Evolutionary conservation across 106 monocot genomes (phyloP).

Genomic region (Apostasia shenzhenica): DNA sequence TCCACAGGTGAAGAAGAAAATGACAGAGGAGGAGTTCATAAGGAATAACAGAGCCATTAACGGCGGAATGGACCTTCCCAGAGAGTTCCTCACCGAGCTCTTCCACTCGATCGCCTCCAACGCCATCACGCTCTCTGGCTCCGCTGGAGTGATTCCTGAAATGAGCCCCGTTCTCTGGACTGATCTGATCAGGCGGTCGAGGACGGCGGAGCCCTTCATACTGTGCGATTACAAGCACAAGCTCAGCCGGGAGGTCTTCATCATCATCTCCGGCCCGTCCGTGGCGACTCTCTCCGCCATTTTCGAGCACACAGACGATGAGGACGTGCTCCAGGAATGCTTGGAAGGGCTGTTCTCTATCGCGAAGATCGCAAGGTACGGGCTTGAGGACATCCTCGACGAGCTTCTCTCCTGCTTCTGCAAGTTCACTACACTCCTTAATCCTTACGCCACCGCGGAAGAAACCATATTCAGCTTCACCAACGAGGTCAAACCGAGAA

Average conservation of each 20-base stretch:
- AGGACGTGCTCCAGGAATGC: constrained; percentile 58
- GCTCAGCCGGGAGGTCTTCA: constrained; percentile 63
- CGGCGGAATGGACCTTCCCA: constrained; percentile 60
- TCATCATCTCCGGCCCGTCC: constrained; percentile 59
- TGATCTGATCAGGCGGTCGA: constrained; percentile 56
- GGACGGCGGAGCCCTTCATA: constrained; percentile 40
- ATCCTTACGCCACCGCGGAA: constrained; percentile 75
- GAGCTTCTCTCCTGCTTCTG: constrained; percentile 88
- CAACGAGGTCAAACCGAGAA: constrained; percentile 70
- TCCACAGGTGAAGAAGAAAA: constrained; percentile 95
- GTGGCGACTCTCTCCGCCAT: constrained; percentile 69
- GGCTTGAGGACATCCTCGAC: constrained; percentile 78
- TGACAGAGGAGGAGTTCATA: constrained; percentile 97
- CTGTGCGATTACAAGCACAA: constrained; percentile 57
- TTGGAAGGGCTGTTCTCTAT: constrained; percentile 62
- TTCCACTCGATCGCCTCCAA: constrained; percentile 73
- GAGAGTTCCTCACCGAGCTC: constrained; percentile 79
- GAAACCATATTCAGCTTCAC: constrained; percentile 76
- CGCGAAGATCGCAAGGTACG: constrained; percentile 58
- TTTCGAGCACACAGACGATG: constrained; percentile 82
- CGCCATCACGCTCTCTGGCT: constrained; percentile 44
- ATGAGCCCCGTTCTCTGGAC: constrained; percentile 19
- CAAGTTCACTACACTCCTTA: constrained; percentile 73
- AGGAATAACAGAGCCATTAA: constrained; percentile 84
- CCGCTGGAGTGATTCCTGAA: neutral